Evolutionary conservation across 805 yeast species (phyloP).

Genomic region (Myxozyma udenii): DNA sequence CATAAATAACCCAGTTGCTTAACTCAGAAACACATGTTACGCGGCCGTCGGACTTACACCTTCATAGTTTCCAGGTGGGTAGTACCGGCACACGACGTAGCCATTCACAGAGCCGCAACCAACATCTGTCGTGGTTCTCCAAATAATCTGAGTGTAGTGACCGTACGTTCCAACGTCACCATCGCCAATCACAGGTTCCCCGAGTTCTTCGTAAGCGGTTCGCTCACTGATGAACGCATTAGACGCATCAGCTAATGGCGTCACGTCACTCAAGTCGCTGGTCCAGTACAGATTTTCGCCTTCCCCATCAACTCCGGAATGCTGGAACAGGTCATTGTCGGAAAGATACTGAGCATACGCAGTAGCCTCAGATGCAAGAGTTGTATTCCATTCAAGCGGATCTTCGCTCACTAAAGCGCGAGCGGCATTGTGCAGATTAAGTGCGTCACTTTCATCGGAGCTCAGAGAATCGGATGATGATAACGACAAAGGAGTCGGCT

Average conservation of each 20-base stretch:
- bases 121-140: slow-evolving; percentile 12
- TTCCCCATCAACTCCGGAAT: slow-evolving; percentile 8
- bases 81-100: slow-evolving; percentile 11
- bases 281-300: slow-evolving; percentile 13
- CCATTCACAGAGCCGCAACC: slow-evolving; percentile 10
- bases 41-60: slow-evolving; percentile 3
- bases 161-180: slow-evolving; percentile 3
- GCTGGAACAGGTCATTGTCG: slow-evolving; percentile 3
- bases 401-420: slow-evolving; percentile 6
- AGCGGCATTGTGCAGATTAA: slow-evolving; percentile 7
- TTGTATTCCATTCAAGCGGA: slow-evolving; percentile 1
- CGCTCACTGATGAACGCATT: slow-evolving; percentile 4
- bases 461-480: no score
- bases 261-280: not conserved
- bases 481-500: not conserved
- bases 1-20: no score
- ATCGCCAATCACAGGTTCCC: slow-evolving; percentile 6
- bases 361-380: slow-evolving; percentile 6
- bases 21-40: no score
- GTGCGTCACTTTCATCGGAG: slow-evolving; percentile 2
- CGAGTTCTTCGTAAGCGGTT: slow-evolving; percentile 3
- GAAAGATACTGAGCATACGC: slow-evolving; percentile 9
- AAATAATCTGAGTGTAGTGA: slow-evolving; percentile 11
- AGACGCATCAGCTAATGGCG: slow-evolving; percentile 6
- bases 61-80: slow-evolving; percentile 6